Evolutionary conservation across 106 monocot species (phyloP).

Genomic region (Acorus gramineus): DNA sequence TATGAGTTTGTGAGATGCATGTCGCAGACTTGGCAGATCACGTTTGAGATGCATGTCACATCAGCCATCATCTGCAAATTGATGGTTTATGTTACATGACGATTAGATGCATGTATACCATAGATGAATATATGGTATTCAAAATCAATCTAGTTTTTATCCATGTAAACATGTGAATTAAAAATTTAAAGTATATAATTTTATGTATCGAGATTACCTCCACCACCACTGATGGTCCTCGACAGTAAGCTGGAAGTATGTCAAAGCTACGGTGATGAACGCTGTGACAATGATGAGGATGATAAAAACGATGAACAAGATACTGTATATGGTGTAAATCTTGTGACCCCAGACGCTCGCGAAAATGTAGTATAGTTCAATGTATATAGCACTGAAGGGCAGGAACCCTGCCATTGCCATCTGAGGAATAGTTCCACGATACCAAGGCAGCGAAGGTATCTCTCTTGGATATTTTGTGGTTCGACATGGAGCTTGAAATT

Average conservation of each 20-base stretch:
- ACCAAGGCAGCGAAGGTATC: slow-evolving; percentile 67
- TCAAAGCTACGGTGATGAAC: slow-evolving; percentile 60
- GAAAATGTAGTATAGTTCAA: slow-evolving; percentile 75
- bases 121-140: no score
- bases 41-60: no score
- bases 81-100: no score
- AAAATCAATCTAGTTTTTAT: no score
- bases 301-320: slow-evolving; percentile 66
- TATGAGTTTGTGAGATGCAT: no score
- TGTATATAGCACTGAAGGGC: slow-evolving; percentile 71
- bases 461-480: slow-evolving; percentile 71
- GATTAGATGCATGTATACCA: no score
- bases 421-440: slow-evolving; percentile 57
- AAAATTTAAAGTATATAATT: neutral
- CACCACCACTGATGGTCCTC: slow-evolving; percentile 88
- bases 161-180: neutral
- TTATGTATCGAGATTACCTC: slow-evolving; percentile 30
- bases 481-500: slow-evolving; percentile 66
- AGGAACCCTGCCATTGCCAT: slow-evolving; percentile 79
- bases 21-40: no score
- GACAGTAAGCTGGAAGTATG: slow-evolving; percentile 67
- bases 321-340: slow-evolving; percentile 72
- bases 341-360: slow-evolving; percentile 83
- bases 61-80: no score
- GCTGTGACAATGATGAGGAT: slow-evolving; percentile 76